Percentiles rank a stretch among this genome's conserved stretches.
Evolutionary conservation across 2,329 filamentous ascomycete species (phyloP).

Genomic region (Didymella exigua): DNA sequence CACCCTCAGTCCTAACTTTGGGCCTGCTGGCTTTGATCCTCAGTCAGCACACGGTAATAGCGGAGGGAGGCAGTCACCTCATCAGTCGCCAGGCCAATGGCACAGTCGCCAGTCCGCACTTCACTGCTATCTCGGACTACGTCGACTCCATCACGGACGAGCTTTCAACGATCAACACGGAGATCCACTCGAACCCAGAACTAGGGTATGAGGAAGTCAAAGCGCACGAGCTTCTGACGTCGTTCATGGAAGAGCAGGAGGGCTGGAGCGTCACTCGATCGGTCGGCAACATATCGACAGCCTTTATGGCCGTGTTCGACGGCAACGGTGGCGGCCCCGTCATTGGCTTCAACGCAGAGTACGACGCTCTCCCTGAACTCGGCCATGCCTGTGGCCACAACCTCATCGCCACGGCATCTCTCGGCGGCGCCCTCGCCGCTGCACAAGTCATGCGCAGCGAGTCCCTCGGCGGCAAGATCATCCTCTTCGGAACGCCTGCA

Average conservation of each 20-base stretch:
- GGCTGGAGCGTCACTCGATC: conserved; percentile 38
- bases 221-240: conserved; percentile 58
- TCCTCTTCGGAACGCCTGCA: conserved; percentile 53
- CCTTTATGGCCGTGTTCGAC: conserved; percentile 41
- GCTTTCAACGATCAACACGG: conserved; percentile 56
- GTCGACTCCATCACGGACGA: conserved; percentile 20
- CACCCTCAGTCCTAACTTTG: conserved; percentile 3
- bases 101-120: conserved; percentile 4
- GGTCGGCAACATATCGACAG: conserved; percentile 44
- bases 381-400: conserved; percentile 56
- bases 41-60: conserved; percentile 1
- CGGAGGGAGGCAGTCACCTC: neutral
- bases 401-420: conserved; percentile 50
- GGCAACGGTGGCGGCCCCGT: conserved; percentile 45
- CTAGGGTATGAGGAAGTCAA: conserved; percentile 56
- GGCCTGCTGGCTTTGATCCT: conserved; percentile 6
- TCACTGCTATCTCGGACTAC: conserved; percentile 21
- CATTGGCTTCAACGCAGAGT: conserved; percentile 52
- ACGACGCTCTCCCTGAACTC: conserved; percentile 49
- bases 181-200: conserved; percentile 60
- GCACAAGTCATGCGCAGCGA: conserved; percentile 37
- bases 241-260: conserved; percentile 52
- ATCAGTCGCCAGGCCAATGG: conserved; percentile 12
- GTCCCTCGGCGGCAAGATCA: conserved; percentile 43
- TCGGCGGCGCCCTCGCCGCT: conserved; percentile 49